Percentiles rank a stretch among this genome's conserved stretches.
Conservation (phyloP, 2,329 filamentous ascomycete species). For the Colletotrichum abscissum region DNA sequence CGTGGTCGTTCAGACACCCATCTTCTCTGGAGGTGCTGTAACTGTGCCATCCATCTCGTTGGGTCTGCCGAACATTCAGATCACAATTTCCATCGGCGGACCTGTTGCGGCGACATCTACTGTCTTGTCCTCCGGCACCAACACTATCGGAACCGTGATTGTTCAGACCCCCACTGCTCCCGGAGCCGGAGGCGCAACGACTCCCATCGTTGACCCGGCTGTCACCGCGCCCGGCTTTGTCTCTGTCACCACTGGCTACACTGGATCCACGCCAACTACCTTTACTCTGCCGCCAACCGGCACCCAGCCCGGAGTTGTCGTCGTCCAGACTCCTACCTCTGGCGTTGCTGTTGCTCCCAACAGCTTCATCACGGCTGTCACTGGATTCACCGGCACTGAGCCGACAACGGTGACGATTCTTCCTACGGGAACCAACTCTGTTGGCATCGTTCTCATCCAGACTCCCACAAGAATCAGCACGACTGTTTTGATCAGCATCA, state of each 20-base stretch:
- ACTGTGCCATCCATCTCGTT: neutral
- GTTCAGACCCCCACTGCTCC: constrained; percentile 10
- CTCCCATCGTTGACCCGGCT: neutral
- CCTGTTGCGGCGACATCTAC: neutral
- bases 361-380: constrained; percentile 17
- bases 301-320: constrained; percentile 1
- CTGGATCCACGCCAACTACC: constrained; percentile 4
- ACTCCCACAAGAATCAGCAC: constrained; percentile 6
- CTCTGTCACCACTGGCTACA: neutral
- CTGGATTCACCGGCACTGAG: constrained; percentile 12
- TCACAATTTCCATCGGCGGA: neutral
- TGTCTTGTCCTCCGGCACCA: neutral
- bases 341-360: neutral
- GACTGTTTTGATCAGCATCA: neutral
- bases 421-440: neutral
- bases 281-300: constrained; percentile 12
- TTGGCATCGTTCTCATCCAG: constrained; percentile 23
- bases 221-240: neutral
- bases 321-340: constrained; percentile 12
- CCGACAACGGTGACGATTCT: constrained; percentile 19
- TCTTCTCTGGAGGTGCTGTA: constrained; percentile 14
- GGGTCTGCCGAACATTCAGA: neutral
- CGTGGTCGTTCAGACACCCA: constrained; percentile 28
- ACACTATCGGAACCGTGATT: constrained; percentile 2
- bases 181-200: neutral